Percentiles rank a stretch among this genome's conserved stretches.
phyloP scores from a whole-genome alignment of 208 protist species.

The Leishmania gerbilli region DNA sequence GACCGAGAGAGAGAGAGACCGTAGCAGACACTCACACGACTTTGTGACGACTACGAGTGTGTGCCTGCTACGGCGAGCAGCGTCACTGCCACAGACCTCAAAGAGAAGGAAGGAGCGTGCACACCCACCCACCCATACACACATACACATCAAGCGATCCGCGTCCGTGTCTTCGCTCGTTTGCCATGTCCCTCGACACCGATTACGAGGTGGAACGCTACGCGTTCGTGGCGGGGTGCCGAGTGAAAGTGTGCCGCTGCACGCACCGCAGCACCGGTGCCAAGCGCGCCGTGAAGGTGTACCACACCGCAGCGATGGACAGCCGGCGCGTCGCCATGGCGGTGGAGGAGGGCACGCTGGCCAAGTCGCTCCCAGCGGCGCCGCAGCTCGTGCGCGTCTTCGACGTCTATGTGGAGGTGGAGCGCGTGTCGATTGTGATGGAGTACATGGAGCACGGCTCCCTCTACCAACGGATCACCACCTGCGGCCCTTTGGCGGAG shows the following conservation, averaged over 20 bases:
- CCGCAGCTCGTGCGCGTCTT: slow-evolving; percentile 85
- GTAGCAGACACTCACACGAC: too few relatives aligned
- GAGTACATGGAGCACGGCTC: slow-evolving; percentile 98
- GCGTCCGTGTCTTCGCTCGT: background rate
- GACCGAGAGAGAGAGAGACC: too few relatives aligned
- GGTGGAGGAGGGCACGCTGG: slow-evolving; percentile 60
- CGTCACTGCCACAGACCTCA: background rate
- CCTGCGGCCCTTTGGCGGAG: slow-evolving; percentile 90
- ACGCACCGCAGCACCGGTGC: slow-evolving; percentile 43
- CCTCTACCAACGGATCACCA: slow-evolving; percentile 95
- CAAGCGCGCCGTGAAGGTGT: slow-evolving; percentile 63
- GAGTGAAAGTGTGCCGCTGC: slow-evolving; percentile 58
- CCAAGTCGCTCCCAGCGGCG: slow-evolving; percentile 42
- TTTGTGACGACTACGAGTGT: background rate
- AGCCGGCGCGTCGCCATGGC: slow-evolving; percentile 42
- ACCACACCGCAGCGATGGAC: slow-evolving; percentile 44
- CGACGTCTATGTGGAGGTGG: slow-evolving; percentile 84
- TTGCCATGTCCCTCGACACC: slow-evolving; percentile 44
- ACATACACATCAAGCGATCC: background rate
- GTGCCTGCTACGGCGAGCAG: background rate
- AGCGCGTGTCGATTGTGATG: slow-evolving; percentile 93
- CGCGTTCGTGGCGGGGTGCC: slow-evolving; percentile 38
- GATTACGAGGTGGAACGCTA: slow-evolving; percentile 58
- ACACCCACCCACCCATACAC: background rate
- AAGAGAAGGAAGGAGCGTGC: background rate